A percentile compares a stretch with the other conserved stretches of the same genome.
These are phyloP conservation scores for Secale cereale DNA, from an alignment of 176 grass and related monocot species.

Conservation along the genomic window DNA sequence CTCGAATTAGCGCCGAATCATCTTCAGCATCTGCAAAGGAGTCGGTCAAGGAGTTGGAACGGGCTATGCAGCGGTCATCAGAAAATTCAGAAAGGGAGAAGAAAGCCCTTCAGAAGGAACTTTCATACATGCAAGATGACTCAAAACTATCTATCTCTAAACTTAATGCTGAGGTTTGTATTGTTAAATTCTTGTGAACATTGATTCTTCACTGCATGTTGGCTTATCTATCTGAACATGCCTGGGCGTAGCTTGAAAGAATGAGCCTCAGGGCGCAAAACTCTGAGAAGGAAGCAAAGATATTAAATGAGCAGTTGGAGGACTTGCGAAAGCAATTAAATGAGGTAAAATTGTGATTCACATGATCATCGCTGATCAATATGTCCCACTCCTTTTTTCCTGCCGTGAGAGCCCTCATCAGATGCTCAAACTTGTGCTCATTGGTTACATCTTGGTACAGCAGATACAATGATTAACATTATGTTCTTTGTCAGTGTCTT, in stretches of 20 bases:
- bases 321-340: conserved; percentile 63
- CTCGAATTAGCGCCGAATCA: conserved; percentile 55
- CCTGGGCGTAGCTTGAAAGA: conserved; percentile 58
- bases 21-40: conserved; percentile 62
- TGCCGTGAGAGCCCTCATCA: not conserved
- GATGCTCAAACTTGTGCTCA: not conserved
- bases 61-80: conserved; percentile 56
- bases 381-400: conserved; percentile 9
- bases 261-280: conserved; percentile 67
- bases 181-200: conserved; percentile 24
- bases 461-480: conserved; percentile 14
- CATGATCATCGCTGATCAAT: not conserved
- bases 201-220: conserved; percentile 6
- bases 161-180: conserved; percentile 65
- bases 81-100: conserved; percentile 88
- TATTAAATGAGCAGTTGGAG: conserved; percentile 59
- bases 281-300: conserved; percentile 62
- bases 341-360: conserved; percentile 45
- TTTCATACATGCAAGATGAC: conserved; percentile 71
- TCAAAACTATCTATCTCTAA: conserved; percentile 54
- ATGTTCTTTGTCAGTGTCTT: conserved; percentile 53
- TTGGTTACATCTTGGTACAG: conserved; percentile 29
- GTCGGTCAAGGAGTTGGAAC: conserved; percentile 59
- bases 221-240: conserved; percentile 27
- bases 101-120: conserved; percentile 63